phyloP scores from a whole-genome alignment of 2,329 filamentous ascomycete species.

The Penicillium sp. region DNA sequence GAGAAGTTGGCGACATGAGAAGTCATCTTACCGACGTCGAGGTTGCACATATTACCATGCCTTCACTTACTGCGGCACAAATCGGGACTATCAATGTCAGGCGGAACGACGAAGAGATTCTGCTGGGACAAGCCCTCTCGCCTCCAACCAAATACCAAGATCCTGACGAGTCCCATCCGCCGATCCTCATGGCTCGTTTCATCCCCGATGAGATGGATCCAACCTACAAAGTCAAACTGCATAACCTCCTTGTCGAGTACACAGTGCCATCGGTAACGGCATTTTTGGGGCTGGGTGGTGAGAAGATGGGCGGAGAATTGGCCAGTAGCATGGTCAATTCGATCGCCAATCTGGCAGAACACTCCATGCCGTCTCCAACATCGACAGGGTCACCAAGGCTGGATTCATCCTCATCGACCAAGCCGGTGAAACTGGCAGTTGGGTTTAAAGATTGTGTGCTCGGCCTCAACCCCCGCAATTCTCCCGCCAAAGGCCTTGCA shows the following conservation, averaged over 20 bases:
- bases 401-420: slow-evolving; percentile 34
- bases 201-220: slow-evolving; percentile 94
- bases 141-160: slow-evolving; percentile 28
- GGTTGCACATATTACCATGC: slow-evolving; percentile 76
- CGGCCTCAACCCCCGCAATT: slow-evolving; percentile 75
- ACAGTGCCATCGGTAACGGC: slow-evolving; percentile 79
- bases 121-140: slow-evolving; percentile 61
- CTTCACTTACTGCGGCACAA: slow-evolving; percentile 75
- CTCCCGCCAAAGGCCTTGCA: slow-evolving; percentile 71
- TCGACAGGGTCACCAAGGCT: slow-evolving; percentile 17
- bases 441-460: slow-evolving; percentile 75
- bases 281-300: slow-evolving; percentile 65
- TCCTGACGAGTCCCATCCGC: slow-evolving; percentile 30
- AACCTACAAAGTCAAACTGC: slow-evolving; percentile 79
- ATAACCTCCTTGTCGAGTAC: slow-evolving; percentile 83
- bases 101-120: slow-evolving; percentile 65
- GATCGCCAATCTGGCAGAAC: slow-evolving; percentile 68
- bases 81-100: slow-evolving; percentile 59
- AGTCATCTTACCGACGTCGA: slow-evolving; percentile 62
- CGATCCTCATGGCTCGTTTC: slow-evolving; percentile 80
- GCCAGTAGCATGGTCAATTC: slow-evolving; percentile 73
- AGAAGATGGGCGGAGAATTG: slow-evolving; percentile 67
- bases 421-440: slow-evolving; percentile 55
- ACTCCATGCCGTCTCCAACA: slow-evolving; percentile 11
- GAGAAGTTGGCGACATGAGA: slow-evolving; percentile 63